These are phyloP conservation scores for Penicillium thymicola DNA, from an alignment of 2,329 filamentous ascomycete species.

Conservation along the genomic window DNA sequence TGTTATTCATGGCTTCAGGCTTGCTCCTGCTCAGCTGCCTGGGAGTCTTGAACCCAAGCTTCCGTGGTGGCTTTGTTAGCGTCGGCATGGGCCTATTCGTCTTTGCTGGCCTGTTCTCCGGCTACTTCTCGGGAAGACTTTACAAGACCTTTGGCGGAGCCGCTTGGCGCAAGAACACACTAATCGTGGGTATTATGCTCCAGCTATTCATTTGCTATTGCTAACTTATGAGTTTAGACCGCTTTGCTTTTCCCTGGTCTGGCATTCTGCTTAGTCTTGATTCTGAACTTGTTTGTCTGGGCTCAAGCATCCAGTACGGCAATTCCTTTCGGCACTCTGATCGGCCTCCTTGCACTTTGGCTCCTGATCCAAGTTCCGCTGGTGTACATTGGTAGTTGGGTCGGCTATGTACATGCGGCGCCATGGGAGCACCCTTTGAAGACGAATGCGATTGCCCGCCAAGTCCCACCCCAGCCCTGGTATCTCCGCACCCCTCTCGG, in stretches of 20 bases:
- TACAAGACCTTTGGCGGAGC: slow-evolving; percentile 80
- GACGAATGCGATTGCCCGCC: slow-evolving; percentile 67
- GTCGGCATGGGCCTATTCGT: slow-evolving; percentile 80
- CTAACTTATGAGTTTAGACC: slow-evolving; percentile 47
- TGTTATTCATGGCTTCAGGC: slow-evolving; percentile 75
- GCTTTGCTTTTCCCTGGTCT: slow-evolving; percentile 76
- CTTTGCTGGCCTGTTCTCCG: slow-evolving; percentile 77
- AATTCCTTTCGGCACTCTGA: slow-evolving; percentile 74
- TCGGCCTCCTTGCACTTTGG: slow-evolving; percentile 73
- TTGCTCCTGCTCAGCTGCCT: slow-evolving; percentile 70
- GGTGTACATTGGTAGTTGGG: slow-evolving; percentile 76
- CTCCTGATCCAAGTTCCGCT: slow-evolving; percentile 81
- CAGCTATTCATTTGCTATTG: background rate
- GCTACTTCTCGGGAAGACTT: slow-evolving; percentile 79
- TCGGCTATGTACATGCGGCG: slow-evolving; percentile 64
- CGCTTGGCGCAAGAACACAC: slow-evolving; percentile 70
- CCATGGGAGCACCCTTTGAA: slow-evolving; percentile 81
- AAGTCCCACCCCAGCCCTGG: slow-evolving; percentile 73
- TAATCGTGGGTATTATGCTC: slow-evolving; percentile 50
- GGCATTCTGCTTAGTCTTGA: slow-evolving; percentile 69
- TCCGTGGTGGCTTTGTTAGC: slow-evolving; percentile 84
- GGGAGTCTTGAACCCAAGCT: slow-evolving; percentile 78
- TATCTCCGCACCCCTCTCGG: slow-evolving; percentile 64
- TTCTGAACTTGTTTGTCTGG: slow-evolving; percentile 87
- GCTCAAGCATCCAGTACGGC: slow-evolving; percentile 84